Evolutionary conservation across 1,284 basidiomycete genomes (phyloP).

Genomic region (Fomitopsis schrenkii): DNA sequence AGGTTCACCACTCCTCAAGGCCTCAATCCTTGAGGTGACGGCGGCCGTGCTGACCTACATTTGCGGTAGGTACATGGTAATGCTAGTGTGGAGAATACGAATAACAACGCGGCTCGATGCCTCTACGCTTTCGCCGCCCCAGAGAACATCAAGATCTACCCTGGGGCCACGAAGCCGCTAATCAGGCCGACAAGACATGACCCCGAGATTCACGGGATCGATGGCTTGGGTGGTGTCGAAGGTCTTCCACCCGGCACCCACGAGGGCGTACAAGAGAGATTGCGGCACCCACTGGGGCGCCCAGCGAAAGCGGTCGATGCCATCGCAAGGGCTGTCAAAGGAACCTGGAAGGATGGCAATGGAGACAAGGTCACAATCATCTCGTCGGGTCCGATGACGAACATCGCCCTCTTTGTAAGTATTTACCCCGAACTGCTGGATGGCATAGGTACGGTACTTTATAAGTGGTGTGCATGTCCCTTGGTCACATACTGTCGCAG

Average conservation of each 20-base stretch:
- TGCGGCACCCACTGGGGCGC: slow-evolving; percentile 39
- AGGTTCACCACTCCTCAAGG: slow-evolving; percentile 8
- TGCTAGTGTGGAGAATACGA: slow-evolving; percentile 57
- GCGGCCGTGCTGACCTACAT: neutral
- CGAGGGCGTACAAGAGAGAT: slow-evolving; percentile 43
- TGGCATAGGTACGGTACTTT: slow-evolving; percentile 35
- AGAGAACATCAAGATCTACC: slow-evolving; percentile 52
- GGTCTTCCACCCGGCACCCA: slow-evolving; percentile 53
- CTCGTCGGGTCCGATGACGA: slow-evolving; percentile 82
- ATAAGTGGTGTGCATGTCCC: neutral
- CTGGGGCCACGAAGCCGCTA: slow-evolving; percentile 67
- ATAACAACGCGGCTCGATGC: slow-evolving; percentile 69
- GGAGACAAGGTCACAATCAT: slow-evolving; percentile 62
- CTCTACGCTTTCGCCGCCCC: slow-evolving; percentile 67
- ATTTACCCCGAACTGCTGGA: slow-evolving; percentile 68
- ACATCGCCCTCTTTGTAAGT: slow-evolving; percentile 72
- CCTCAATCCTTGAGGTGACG: neutral
- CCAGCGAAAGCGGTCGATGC: slow-evolving; percentile 57
- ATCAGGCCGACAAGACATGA: slow-evolving; percentile 34
- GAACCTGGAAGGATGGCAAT: slow-evolving; percentile 48
- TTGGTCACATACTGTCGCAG: slow-evolving; percentile 18
- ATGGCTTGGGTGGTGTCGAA: slow-evolving; percentile 78
- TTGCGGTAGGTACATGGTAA: slow-evolving; percentile 71
- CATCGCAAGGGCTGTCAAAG: slow-evolving; percentile 53
- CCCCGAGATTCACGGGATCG: slow-evolving; percentile 73